Conservation (phyloP, 2,329 filamentous ascomycete species). For the Penicillium sp. region DNA sequence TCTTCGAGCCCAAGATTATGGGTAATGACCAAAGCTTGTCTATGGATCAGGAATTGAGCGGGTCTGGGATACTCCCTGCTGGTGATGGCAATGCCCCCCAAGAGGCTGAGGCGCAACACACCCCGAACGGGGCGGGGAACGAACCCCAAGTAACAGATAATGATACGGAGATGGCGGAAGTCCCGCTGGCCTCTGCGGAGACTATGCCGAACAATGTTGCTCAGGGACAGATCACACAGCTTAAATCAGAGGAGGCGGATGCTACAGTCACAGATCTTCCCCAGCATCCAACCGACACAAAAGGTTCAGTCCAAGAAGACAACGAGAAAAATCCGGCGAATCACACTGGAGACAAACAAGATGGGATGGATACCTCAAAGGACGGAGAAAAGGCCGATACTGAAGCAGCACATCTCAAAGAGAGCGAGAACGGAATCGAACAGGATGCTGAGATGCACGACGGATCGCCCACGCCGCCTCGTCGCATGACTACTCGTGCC, state of each 20-base stretch:
- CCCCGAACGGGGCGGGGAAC: slow-evolving; percentile 8
- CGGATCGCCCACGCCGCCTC: slow-evolving; percentile 38
- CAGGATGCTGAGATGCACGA: slow-evolving; percentile 33
- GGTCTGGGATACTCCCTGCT: slow-evolving; percentile 9
- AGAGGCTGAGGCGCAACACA: slow-evolving; percentile 8
- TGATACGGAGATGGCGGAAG: slow-evolving; percentile 36
- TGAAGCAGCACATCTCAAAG: slow-evolving; percentile 3
- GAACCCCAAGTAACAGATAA: slow-evolving; percentile 9
- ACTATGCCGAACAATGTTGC: slow-evolving; percentile 4
- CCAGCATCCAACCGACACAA: slow-evolving; percentile 26
- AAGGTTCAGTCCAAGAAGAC: slow-evolving; percentile 8
- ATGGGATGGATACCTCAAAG: slow-evolving; percentile 12
- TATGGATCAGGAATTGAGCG: slow-evolving; percentile 14
- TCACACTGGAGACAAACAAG: slow-evolving; percentile 9
- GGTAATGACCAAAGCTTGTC: slow-evolving; percentile 16
- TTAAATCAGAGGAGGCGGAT: slow-evolving; percentile 37
- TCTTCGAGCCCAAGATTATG: slow-evolving; percentile 40
- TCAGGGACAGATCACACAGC: slow-evolving; percentile 17
- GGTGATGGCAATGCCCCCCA: slow-evolving; percentile 12
- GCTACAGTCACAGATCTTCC: slow-evolving; percentile 32
- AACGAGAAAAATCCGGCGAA: slow-evolving; percentile 9
- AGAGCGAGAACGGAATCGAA: slow-evolving; percentile 22
- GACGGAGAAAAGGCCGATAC: slow-evolving; percentile 9
- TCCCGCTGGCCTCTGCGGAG: slow-evolving; percentile 10
- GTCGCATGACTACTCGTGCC: slow-evolving; percentile 46